Evolutionary conservation across 1,284 basidiomycete genomes (phyloP).

Genomic region (Lignosus rhinocerotis): DNA sequence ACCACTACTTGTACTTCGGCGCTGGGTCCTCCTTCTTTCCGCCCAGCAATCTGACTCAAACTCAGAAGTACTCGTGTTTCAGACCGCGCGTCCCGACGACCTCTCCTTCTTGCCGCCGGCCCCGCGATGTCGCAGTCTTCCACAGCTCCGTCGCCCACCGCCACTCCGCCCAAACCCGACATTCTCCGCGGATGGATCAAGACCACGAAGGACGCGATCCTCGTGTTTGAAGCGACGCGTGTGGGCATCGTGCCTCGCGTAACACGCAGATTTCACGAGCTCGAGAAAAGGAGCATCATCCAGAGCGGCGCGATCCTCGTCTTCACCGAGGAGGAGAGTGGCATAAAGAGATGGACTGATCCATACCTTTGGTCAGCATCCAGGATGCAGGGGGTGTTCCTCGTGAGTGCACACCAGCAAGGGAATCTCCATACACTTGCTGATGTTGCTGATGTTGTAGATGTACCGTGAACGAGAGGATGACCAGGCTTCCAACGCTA

Average conservation of each 20-base stretch:
- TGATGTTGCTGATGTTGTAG: slow-evolving; percentile 2
- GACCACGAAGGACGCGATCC: slow-evolving; percentile 54
- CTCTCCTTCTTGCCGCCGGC: slow-evolving; percentile 3
- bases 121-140: slow-evolving; percentile 5
- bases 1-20: neutral
- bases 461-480: slow-evolving; percentile 30
- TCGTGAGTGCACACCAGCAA: slow-evolving; percentile 13
- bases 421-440: neutral
- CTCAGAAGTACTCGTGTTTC: neutral
- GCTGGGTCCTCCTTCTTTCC: neutral
- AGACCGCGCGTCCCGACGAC: slow-evolving; percentile 2
- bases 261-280: slow-evolving; percentile 54
- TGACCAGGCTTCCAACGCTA: slow-evolving; percentile 6
- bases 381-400: slow-evolving; percentile 28
- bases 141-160: slow-evolving; percentile 3
- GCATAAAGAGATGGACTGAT: slow-evolving; percentile 31
- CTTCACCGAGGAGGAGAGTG: slow-evolving; percentile 30
- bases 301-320: slow-evolving; percentile 28
- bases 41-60: neutral
- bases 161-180: slow-evolving; percentile 16
- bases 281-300: slow-evolving; percentile 39
- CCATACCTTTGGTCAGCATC: slow-evolving; percentile 29
- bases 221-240: slow-evolving; percentile 57
- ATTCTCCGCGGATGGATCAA: slow-evolving; percentile 49
- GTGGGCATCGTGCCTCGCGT: slow-evolving; percentile 54